Evolutionary conservation across 495 filamentous ascomycete species (phyloP).

Genomic region (Daldinia concentrica): DNA sequence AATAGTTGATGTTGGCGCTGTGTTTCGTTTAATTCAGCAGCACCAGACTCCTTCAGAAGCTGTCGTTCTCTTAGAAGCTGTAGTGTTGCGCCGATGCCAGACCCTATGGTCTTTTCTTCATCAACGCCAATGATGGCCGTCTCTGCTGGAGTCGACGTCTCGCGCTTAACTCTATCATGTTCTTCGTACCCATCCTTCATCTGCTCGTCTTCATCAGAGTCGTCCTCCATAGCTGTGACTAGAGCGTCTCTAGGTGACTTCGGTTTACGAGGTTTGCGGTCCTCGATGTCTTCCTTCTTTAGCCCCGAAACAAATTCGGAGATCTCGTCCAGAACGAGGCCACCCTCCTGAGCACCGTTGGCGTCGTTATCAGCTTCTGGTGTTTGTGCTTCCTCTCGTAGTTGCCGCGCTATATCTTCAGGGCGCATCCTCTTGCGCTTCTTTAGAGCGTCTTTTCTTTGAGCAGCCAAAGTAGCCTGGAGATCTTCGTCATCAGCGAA

Average conservation of each 20-base stretch:
- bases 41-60: constrained; percentile 71
- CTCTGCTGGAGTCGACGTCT: constrained; percentile 57
- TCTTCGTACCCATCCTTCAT: constrained; percentile 58
- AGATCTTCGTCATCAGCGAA: constrained; percentile 94
- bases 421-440: constrained; percentile 85
- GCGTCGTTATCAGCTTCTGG: constrained; percentile 55
- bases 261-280: constrained; percentile 61
- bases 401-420: constrained; percentile 83
- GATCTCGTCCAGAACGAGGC: constrained; percentile 92
- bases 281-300: constrained; percentile 73
- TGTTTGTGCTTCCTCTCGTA: constrained; percentile 77
- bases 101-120: constrained; percentile 79
- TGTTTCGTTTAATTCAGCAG: constrained; percentile 70
- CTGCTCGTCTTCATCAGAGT: constrained; percentile 59
- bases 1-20: constrained; percentile 83
- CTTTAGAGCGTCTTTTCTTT: constrained; percentile 83
- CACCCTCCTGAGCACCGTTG: constrained; percentile 67
- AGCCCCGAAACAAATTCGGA: constrained; percentile 92
- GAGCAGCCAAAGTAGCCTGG: constrained; percentile 81
- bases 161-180: constrained; percentile 67
- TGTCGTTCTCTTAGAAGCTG: constrained; percentile 83
- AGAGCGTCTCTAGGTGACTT: constrained; percentile 46
- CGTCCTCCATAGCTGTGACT: constrained; percentile 61
- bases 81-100: constrained; percentile 83
- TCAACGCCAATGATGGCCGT: constrained; percentile 80